A percentile compares a stretch with the other conserved stretches of the same genome.
phyloP scores from a whole-genome alignment of 2,329 filamentous ascomycete species.

The Aureobasidium lini region DNA sequence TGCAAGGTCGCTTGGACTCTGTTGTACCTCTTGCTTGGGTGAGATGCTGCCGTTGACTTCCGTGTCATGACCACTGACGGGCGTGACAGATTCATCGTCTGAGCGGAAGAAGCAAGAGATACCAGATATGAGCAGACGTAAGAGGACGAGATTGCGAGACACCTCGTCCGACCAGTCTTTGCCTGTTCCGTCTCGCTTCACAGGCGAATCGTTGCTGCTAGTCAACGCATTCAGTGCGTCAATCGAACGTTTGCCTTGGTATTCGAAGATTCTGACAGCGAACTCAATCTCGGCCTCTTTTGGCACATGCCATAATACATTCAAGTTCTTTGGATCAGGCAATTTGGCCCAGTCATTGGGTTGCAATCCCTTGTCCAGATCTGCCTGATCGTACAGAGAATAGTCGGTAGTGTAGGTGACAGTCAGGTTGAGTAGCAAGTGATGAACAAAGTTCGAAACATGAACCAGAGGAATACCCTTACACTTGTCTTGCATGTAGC shows the following conservation, averaged over 20 bases:
- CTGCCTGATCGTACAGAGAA: slow-evolving; percentile 73
- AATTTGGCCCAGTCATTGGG: slow-evolving; percentile 77
- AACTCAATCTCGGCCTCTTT: slow-evolving; percentile 74
- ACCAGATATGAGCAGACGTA: slow-evolving; percentile 83
- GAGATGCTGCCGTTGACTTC: slow-evolving; percentile 20
- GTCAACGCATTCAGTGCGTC: slow-evolving; percentile 71
- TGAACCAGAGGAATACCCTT: slow-evolving; percentile 90
- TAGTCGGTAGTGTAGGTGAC: slow-evolving; percentile 91
- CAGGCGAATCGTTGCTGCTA: slow-evolving; percentile 66
- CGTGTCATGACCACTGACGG: slow-evolving; percentile 25
- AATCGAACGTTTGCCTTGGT: slow-evolving; percentile 70
- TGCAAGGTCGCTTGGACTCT: slow-evolving; percentile 48
- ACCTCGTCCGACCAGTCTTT: slow-evolving; percentile 99
- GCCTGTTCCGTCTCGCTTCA: slow-evolving; percentile 88
- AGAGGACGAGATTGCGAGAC: slow-evolving; percentile 76
- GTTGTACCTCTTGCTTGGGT: slow-evolving; percentile 37
- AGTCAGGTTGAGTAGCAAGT: slow-evolving; percentile 87
- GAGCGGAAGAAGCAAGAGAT: slow-evolving; percentile 86
- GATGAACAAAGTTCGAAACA: slow-evolving; percentile 95
- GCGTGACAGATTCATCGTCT: slow-evolving; percentile 33
- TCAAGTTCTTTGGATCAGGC: slow-evolving; percentile 66
- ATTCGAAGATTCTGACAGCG: slow-evolving; percentile 80
- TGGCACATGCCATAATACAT: slow-evolving; percentile 86
- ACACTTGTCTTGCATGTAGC: slow-evolving; percentile 95
- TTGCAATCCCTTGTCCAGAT: slow-evolving; percentile 62